Conservation (phyloP, 176 grass and related monocot genomes). For the Oryza meyeriana region DNA sequence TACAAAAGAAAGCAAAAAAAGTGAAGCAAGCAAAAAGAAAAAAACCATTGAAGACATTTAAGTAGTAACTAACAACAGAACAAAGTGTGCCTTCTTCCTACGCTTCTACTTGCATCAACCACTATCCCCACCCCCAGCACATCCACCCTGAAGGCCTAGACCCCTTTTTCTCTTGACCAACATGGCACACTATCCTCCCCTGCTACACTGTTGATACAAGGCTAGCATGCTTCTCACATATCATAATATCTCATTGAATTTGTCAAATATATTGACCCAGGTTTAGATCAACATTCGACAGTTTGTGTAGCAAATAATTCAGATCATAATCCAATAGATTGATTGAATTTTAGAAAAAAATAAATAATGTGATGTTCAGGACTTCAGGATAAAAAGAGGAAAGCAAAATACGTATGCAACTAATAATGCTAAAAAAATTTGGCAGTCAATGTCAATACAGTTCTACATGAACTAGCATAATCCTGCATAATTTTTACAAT, state of each 20-base stretch:
- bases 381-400: neutral
- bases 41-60: neutral
- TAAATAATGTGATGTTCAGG: neutral
- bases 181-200: neutral
- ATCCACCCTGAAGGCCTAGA: conserved; percentile 22
- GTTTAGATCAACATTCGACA: conserved; percentile 1
- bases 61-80: neutral
- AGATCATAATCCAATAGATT: neutral
- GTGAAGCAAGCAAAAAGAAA: conserved; percentile 16
- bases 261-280: conserved; percentile 11
- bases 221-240: neutral
- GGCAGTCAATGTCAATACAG: neutral
- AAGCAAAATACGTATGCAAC: neutral
- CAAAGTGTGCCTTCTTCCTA: conserved; percentile 26
- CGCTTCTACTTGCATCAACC: conserved; percentile 17
- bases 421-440: conserved; percentile 3
- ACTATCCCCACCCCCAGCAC: conserved; percentile 35
- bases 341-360: neutral
- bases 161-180: conserved; percentile 12
- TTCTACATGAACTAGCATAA: neutral
- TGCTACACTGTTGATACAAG: neutral
- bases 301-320: neutral
- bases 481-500: conserved; percentile 1
- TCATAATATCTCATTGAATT: neutral
- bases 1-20: conserved; percentile 5